These are phyloP conservation scores for Purpureocillium takamizusanense DNA, from an alignment of 2,329 filamentous ascomycete genomes.

Conservation along the genomic window DNA sequence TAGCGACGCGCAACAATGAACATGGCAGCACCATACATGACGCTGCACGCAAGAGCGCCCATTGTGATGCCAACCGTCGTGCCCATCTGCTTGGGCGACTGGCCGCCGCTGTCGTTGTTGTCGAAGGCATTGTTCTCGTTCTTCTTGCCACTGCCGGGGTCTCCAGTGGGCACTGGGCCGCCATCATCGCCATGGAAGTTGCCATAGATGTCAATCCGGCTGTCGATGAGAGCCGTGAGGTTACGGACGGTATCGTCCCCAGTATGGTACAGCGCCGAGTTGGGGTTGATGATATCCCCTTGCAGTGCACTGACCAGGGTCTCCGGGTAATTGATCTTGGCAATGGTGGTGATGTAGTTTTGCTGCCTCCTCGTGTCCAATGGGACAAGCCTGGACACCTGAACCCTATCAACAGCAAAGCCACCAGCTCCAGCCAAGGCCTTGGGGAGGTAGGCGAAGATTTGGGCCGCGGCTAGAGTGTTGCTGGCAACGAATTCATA, in stretches of 20 bases:
- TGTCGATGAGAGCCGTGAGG: conserved; percentile 75
- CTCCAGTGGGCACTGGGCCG: not conserved
- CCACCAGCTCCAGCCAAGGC: conserved; percentile 59
- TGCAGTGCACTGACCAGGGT: conserved; percentile 59
- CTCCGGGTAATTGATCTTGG: conserved; percentile 59
- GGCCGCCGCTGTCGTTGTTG: conserved; percentile 32
- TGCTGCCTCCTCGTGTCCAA: conserved; percentile 61
- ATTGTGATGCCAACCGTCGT: conserved; percentile 64
- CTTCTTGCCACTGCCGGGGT: conserved; percentile 21
- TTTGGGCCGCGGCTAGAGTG: conserved; percentile 67
- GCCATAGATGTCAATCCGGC: conserved; percentile 48
- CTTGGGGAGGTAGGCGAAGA: conserved; percentile 69
- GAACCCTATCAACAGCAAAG: conserved; percentile 45
- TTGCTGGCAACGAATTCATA: conserved; percentile 73
- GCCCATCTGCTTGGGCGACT: conserved; percentile 50
- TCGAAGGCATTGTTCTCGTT: conserved; percentile 32
- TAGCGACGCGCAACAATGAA: conserved; percentile 86
- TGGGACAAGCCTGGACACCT: conserved; percentile 65
- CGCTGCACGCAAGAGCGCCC: conserved; percentile 68
- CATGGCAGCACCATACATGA: conserved; percentile 89
- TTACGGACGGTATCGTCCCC: conserved; percentile 55
- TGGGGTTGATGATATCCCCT: conserved; percentile 61
- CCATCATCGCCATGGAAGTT: conserved; percentile 25
- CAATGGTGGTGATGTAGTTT: conserved; percentile 75
- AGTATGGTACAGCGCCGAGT: conserved; percentile 68